Base-by-base conservation (phyloP, 345 rosid genomes). In the Populus euphratica region DNA sequence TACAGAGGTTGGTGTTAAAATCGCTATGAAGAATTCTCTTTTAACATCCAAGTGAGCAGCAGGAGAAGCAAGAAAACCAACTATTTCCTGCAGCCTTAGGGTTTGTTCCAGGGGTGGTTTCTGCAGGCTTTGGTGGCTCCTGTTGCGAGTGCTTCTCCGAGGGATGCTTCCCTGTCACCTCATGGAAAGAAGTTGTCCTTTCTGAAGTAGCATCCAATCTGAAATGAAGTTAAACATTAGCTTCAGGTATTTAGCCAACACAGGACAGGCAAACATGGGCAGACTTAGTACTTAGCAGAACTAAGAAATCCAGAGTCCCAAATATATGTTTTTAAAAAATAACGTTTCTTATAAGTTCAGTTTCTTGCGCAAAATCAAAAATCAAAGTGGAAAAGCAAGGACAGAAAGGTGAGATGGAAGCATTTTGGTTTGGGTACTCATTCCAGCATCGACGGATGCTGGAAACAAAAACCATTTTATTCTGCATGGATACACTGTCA, bases 61-160 rank as follows among this genome's bases (percentile, higher is more conserved):
- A 89, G 1, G 83, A 72, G 84, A 91, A 87, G 83, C 96, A 88
- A 47, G 91, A 82, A 78, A 90, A 73, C 89, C 91, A 86, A 11
- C 87, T 43, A 44, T 56, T 67, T 9, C 75, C 44, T 6, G 63
- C 33, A n/a, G 74, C 69, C 73, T 77, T 84, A 20, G 50, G 44
- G 23, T 75, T 68, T 23, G 83, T 78, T 64, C 13, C 56, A 0
- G 72, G 85, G 8, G 47, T 20, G 10, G 47, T 20, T 61, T 68
- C 25, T 35, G 71, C 41, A 9, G 69, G 81, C 33, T 67, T 6
- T 66, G 69, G 80, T 39, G 64, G 0, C 63, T 85, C 74, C 12
- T 65, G 59, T 16, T 21, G 17, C 29, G 6, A n/a, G 8, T 54
- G 66, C 72, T 39, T 70, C 44, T 75, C 59, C 5, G 76, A 77